Evolutionary conservation across 768 basidiomycete genomes (phyloP), one percentile per base, ranked within the genome.

Genomic region (Tephrocybe sp.): DNA sequence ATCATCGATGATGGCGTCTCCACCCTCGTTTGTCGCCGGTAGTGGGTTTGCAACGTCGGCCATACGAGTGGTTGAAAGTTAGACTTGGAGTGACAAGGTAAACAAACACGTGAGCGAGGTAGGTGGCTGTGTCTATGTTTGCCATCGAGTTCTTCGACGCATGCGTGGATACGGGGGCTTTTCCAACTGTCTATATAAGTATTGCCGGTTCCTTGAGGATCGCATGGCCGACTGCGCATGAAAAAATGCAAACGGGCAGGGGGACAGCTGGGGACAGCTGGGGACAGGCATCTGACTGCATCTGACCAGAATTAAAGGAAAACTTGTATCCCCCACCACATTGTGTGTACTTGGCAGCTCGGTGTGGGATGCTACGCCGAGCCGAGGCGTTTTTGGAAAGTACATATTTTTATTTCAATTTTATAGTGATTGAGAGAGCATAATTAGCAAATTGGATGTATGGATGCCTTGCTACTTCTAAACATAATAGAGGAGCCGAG

Each of bases 41-140:
- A 73, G 73, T 49, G 72, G 74, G 46, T 71, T 58, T 63, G 79
- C 77, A 52, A 69, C 68, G 73, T 82, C 79, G 61, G 80, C 68
- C 82, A 83, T 81, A 57, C 48, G 17, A 57, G 30, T 32, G 51
- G 44, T 47, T 36, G 26, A 45, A 33, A n/a, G 31, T 47, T 35
- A 51, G 57, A 58, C 60, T 60, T 47, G 53, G 42, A 49, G 39
- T 30, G 49, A 46, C 40, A 26, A 46, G 8, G 39, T 56, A 60
- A 60, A 61, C 57, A 61, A 54, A 16, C 51, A 52, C 51, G 51
- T 52, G 51, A 19, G 32, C 39, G 30, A 34, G 35, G 16, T 13
- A 9, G 16, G 51, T 52, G 51, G 51, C 51, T 52, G 51, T 52
- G 51, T 47, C 20, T 11, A 12, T 10, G 10, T 14, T 17, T n/a